These are phyloP conservation scores for Botryosphaeria dothidea DNA, from an alignment of 2,329 filamentous ascomycete genomes.

Conservation along the genomic window DNA sequence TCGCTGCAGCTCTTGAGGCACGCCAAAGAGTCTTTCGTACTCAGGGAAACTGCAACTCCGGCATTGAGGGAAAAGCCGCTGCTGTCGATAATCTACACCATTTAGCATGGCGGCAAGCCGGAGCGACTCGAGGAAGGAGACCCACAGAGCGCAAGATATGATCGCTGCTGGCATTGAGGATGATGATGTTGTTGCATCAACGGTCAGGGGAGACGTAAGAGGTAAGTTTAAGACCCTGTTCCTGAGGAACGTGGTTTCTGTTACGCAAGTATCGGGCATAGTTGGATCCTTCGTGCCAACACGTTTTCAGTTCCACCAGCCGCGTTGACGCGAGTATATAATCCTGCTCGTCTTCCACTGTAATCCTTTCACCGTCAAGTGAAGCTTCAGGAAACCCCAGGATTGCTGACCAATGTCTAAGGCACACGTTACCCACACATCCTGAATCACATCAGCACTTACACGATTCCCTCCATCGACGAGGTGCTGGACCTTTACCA, in stretches of 20 bases:
- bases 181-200: not conserved
- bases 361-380: not conserved
- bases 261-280: not conserved
- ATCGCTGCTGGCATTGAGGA: not conserved
- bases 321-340: not conserved
- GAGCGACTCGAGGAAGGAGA: not conserved
- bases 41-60: not conserved
- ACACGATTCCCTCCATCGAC: conserved; percentile 11
- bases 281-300: not conserved
- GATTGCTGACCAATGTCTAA: not conserved
- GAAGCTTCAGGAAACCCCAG: too few species aligned
- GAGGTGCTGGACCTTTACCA: conserved; percentile 4
- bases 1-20: not conserved
- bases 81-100: not conserved
- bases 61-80: not conserved
- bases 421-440: conserved; percentile 15
- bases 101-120: not conserved
- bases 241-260: not conserved
- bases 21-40: not conserved
- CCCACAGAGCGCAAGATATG: not conserved
- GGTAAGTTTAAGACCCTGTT: not conserved
- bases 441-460: conserved; percentile 5
- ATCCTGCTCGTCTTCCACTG: not conserved
- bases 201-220: not conserved
- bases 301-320: not conserved